Evolutionary conservation across 805 yeast species (phyloP), one percentile per base, ranked within the genome.

Genomic region (Tetrapisispora arboricola): DNA sequence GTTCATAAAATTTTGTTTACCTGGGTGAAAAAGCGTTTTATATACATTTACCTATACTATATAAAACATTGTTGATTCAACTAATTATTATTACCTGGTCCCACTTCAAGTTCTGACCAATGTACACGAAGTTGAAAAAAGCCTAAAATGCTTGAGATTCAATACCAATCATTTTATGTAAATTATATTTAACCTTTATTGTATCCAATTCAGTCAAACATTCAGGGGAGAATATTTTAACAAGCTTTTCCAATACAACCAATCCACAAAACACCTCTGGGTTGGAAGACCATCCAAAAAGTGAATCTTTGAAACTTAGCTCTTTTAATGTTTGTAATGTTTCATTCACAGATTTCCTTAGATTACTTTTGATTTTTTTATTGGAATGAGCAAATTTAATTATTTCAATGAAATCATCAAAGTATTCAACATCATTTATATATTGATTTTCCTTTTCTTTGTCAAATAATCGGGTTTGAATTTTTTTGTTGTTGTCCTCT

Each of bases 371-470:
- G 22, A 21, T 15, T 7, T 6, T 11, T 10, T 34, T 17, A 28
- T 13, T 21, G n/a, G 11, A 19, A 18, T 38, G 24, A 7, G 5
- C 12, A 22, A 27, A 21, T 17, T 19, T 7, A 4, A 16, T 27
- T 16, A 22, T 37, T 7, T 28, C 37, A 6, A 34, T 2, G 11
- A 34, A 13, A 34, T 24, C 30, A 20, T 17, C 17, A 24, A 10
- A 34, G 13, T 24, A 34, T 16, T 12, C 22, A 8, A 70, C 54
- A 12, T 67, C 70, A 51, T 78, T 75, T 48, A 77, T 66, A 59
- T 77, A 84, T 30, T 81, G 70, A 48, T 85, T 84, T 41, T 70
- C 73, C 49, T 74, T 75, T 53, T 86, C 96, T 6, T 70, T 60
- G 6, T 76, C 76, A 57, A 85, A 86, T 31, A 86, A 55, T 12